A percentile compares a stretch with the other conserved stretches of the same genome.
phyloP scores from a whole-genome alignment of 169 alveolate species.

The Plasmodium falciparum region DNA sequence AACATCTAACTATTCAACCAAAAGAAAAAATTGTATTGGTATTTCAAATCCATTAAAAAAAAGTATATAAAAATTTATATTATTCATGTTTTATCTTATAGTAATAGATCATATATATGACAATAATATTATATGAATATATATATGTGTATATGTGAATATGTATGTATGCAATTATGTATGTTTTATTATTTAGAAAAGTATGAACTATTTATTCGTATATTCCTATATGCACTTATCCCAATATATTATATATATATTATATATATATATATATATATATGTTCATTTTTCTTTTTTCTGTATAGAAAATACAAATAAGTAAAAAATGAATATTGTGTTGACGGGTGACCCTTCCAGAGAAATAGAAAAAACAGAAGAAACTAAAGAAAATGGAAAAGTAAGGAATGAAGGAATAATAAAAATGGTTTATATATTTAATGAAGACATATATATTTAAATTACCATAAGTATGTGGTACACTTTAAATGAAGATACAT shows the following conservation, averaged over 20 bases:
- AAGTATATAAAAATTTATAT: slow-evolving; percentile 29
- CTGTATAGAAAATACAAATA: slow-evolving; percentile 20
- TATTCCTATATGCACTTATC: too few relatives aligned
- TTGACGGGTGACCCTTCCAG: too few relatives aligned
- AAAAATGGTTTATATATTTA: not conserved
- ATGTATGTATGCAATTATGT: not conserved
- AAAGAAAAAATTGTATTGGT: slow-evolving; percentile 53
- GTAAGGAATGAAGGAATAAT: not conserved
- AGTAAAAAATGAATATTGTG: not conserved
- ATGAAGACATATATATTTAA: too few relatives aligned
- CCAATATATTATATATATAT: not conserved
- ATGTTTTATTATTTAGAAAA: not conserved
- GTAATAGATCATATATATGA: not conserved
- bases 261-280: not conserved
- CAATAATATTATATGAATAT: not conserved
- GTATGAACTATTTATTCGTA: too few relatives aligned
- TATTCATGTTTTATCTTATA: not conserved
- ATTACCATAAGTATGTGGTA: too few relatives aligned
- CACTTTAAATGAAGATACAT: too few relatives aligned
- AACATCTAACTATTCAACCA: slow-evolving; percentile 17
- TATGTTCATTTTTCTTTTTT: not conserved
- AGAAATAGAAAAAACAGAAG: not conserved
- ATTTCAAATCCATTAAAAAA: slow-evolving; percentile 65
- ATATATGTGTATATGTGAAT: not conserved
- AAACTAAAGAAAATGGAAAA: not conserved